A percentile compares a stretch with the other conserved stretches of the same genome.
These are phyloP conservation scores for Fonsecaea multimorphosa DNA, from an alignment of 2,329 filamentous ascomycete species.

Conservation along the genomic window DNA sequence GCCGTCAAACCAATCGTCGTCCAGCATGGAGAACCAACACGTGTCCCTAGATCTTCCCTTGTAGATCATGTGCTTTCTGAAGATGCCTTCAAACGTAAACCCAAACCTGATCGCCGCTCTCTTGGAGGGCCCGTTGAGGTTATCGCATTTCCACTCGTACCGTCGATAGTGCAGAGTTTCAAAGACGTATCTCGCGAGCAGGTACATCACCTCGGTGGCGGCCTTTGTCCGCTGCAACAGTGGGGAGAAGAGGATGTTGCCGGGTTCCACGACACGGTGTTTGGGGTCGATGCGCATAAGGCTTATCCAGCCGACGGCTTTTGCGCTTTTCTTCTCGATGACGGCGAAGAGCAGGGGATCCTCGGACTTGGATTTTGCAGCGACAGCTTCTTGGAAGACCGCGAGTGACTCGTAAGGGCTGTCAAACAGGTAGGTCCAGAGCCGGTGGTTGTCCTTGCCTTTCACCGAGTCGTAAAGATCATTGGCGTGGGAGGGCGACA, in stretches of 20 bases:
- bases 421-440: conserved; percentile 53
- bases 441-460: conserved; percentile 37
- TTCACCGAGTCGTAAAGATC: conserved; percentile 43
- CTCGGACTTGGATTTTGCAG: conserved; percentile 37
- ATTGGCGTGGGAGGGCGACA: conserved; percentile 41
- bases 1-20: conserved; percentile 61
- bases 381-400: conserved; percentile 43
- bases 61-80: conserved; percentile 66
- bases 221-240: conserved; percentile 60
- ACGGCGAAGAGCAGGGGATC: conserved; percentile 56
- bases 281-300: conserved; percentile 56
- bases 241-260: conserved; percentile 60
- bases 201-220: conserved; percentile 64
- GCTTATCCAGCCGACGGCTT: conserved; percentile 51
- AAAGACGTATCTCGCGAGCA: conserved; percentile 62
- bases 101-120: conserved; percentile 64
- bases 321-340: conserved; percentile 45
- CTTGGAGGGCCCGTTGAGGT: conserved; percentile 61
- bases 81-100: conserved; percentile 65
- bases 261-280: conserved; percentile 64
- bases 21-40: conserved; percentile 64
- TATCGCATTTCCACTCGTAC: conserved; percentile 70
- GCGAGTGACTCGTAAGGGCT: conserved; percentile 46
- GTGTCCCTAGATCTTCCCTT: conserved; percentile 65
- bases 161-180: conserved; percentile 61